Conservation (phyloP, 768 basidiomycete genomes). For the Suillus sp. region DNA sequence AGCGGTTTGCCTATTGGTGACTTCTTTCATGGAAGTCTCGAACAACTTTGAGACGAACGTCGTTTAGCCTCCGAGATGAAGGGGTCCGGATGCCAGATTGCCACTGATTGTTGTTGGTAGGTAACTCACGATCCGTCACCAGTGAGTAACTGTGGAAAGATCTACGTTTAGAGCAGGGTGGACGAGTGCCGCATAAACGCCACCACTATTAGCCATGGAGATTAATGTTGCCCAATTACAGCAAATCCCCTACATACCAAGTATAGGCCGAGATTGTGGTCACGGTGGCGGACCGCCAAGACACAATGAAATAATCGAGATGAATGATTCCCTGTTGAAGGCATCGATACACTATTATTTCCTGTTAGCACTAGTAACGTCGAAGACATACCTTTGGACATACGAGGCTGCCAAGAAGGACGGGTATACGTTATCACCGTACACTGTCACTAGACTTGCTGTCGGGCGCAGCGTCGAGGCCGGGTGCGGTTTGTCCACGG, state of each 20-base stretch:
- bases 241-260: not conserved
- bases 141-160: conserved; percentile 6
- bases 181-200: conserved; percentile 29
- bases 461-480: not conserved
- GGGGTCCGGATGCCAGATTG: not conserved
- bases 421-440: not conserved
- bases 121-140: conserved; percentile 6
- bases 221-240: conserved; percentile 2
- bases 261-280: not conserved
- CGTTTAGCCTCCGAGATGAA: not conserved
- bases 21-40: not conserved
- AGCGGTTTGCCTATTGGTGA: not conserved
- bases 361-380: not conserved
- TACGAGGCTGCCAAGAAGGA: not conserved
- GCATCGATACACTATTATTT: not conserved
- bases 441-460: not conserved
- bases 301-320: not conserved
- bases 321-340: conserved; percentile 7
- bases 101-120: not conserved
- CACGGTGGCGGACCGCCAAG: conserved; percentile 10
- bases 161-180: conserved; percentile 2
- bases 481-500: not conserved
- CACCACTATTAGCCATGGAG: conserved; percentile 12
- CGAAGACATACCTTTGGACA: not conserved
- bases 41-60: not conserved